A percentile compares a stretch with the other conserved stretches of the same genome.
phyloP scores from a whole-genome alignment of 2,329 filamentous ascomycete species.

The Mollisia scopiformis region DNA sequence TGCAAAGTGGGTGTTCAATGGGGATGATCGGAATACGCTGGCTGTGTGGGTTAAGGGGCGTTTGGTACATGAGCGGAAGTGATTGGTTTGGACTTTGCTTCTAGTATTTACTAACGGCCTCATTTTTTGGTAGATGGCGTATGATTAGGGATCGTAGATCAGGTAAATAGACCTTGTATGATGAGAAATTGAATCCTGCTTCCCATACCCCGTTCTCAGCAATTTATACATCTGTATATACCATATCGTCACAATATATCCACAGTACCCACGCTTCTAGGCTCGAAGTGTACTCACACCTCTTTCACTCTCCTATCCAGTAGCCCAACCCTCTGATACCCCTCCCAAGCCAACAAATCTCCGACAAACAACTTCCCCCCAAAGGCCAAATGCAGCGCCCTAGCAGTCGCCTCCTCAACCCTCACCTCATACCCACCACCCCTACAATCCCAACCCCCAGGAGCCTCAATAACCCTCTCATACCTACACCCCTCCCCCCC shows the following conservation, averaged over 20 bases:
- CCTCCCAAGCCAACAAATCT: constrained; percentile 14
- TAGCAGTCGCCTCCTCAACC: background rate
- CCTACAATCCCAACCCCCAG: background rate
- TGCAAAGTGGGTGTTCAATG: constrained; percentile 93
- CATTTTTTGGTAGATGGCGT: too few relatives aligned
- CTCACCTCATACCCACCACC: background rate
- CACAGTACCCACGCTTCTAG: background rate
- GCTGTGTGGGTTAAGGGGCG: constrained; percentile 88
- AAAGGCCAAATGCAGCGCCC: constrained; percentile 18
- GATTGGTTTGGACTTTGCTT: background rate
- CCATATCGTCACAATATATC: background rate
- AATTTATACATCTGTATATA: background rate
- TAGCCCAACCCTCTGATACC: background rate
- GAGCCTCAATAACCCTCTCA: constrained; percentile 17
- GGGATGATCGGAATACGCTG: constrained; percentile 88
- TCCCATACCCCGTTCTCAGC: background rate
- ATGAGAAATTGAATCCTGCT: background rate
- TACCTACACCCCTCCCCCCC: constrained; percentile 10
- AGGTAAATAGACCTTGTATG: background rate
- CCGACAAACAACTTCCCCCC: constrained; percentile 19
- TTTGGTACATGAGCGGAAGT: constrained; percentile 69
- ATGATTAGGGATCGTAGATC: background rate
- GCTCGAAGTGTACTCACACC: background rate
- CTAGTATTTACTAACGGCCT: background rate
- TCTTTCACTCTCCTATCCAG: background rate